Percentiles rank a stretch among this genome's conserved stretches.
Conservation (phyloP, 2,329 filamentous ascomycete species). For the Aureobasidium sp. region DNA sequence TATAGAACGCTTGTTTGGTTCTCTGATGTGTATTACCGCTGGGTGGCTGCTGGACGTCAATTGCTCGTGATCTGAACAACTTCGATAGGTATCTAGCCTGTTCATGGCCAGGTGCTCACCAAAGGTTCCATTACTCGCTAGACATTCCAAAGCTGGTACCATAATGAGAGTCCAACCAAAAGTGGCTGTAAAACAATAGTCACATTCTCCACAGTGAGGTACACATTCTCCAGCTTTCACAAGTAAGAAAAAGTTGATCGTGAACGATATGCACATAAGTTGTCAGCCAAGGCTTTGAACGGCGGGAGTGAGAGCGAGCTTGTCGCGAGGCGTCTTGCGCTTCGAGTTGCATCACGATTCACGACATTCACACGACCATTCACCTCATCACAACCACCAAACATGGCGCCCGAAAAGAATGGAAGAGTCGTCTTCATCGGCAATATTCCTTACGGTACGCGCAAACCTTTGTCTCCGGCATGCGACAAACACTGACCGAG, state of each 20-base stretch:
- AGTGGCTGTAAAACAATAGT: background rate
- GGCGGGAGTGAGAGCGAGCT: background rate
- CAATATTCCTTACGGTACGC: conserved; percentile 72
- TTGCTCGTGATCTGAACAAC: no score
- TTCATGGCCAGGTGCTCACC: no score
- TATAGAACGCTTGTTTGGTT: background rate
- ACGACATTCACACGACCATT: background rate
- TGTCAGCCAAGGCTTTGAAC: background rate
- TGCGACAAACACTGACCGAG: background rate
- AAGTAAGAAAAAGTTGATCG: background rate
- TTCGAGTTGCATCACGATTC: background rate
- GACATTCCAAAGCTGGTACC: background rate
- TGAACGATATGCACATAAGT: background rate
- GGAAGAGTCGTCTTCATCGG: conserved; percentile 78
- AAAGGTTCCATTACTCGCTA: background rate
- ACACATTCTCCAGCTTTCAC: background rate
- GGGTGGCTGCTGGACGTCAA: no score
- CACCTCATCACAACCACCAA: background rate
- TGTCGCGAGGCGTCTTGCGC: background rate
- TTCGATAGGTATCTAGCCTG: no score
- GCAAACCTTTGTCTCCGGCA: background rate
- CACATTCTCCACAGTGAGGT: background rate
- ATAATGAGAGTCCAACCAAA: background rate
- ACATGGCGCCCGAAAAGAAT: conserved; percentile 59
- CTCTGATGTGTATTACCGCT: no score